phyloP scores from a whole-genome alignment of 176 grass and related monocot genomes.

The Cocos nucifera region DNA sequence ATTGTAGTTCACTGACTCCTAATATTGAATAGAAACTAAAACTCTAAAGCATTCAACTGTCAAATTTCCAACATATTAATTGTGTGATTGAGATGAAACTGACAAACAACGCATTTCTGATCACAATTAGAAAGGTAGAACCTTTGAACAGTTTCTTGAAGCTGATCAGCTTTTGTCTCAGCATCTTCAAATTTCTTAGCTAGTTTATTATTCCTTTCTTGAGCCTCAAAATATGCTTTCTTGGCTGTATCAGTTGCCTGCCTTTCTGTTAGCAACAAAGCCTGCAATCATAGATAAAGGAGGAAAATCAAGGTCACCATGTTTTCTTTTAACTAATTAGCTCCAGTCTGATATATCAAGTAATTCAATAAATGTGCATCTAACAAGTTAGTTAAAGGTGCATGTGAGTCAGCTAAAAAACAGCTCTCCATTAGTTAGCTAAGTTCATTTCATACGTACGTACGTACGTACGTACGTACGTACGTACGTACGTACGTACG shows the following conservation, averaged over 20 bases:
- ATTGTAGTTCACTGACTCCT: no score
- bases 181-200: conserved; percentile 71
- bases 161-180: conserved; percentile 78
- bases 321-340: no score
- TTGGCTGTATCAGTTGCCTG: conserved; percentile 53
- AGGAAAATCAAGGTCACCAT: background rate
- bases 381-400: background rate
- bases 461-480: no score
- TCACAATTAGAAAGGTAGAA: conserved; percentile 16
- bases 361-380: background rate
- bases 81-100: no score
- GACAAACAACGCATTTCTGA: background rate
- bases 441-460: no score
- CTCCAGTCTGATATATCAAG: background rate
- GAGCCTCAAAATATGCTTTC: conserved; percentile 65
- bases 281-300: conserved; percentile 24
- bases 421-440: no score
- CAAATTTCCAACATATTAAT: no score
- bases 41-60: no score
- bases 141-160: conserved; percentile 90
- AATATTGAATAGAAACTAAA: no score
- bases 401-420: no score
- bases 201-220: conserved; percentile 71
- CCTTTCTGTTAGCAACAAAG: conserved; percentile 66
- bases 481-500: no score